Evolutionary conservation across 257 asterid genomes (phyloP).

Genomic region (Thymus quinquecostatus): DNA sequence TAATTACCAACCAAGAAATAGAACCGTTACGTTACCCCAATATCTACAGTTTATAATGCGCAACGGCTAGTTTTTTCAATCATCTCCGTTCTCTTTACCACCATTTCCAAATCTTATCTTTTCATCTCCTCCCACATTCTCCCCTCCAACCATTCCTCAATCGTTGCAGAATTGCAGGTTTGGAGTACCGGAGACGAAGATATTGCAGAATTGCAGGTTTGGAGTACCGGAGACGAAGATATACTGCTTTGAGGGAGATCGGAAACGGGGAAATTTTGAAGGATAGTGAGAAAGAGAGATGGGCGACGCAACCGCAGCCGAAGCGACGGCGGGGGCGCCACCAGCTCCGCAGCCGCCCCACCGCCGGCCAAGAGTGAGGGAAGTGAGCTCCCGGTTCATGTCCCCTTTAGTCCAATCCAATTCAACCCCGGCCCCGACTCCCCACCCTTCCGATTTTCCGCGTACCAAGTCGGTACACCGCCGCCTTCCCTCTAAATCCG

Average conservation of each 20-base stretch:
- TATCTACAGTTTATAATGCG: not conserved
- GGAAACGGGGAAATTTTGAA: too few species aligned
- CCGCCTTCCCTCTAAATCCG: constrained; percentile 35
- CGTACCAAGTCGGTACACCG: constrained; percentile 44
- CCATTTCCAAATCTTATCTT: constrained; percentile 21
- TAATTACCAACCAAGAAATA: constrained; percentile 3
- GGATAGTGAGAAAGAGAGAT: constrained; percentile 6
- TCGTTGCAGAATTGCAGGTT: constrained; percentile 13
- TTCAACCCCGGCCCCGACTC: constrained; percentile 39
- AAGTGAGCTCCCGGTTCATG: constrained; percentile 55
- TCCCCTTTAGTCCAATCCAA: constrained; percentile 45
- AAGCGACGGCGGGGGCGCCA: constrained; percentile 25
- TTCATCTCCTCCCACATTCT: constrained; percentile 24
- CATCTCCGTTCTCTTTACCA: constrained; percentile 13
- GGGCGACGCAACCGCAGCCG: constrained; percentile 33
- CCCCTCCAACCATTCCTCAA: constrained; percentile 9
- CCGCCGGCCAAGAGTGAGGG: constrained; percentile 52
- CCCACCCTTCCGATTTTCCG: constrained; percentile 37
- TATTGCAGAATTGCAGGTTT: not conserved
- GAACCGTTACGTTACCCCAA: constrained; percentile 27
- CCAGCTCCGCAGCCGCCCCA: constrained; percentile 40
- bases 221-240: not conserved
- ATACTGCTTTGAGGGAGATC: not conserved
- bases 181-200: not conserved
- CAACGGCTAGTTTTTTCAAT: constrained; percentile 45